Evolutionary conservation across 345 rosid genomes (phyloP).

Genomic region (Kandelia obovata): DNA sequence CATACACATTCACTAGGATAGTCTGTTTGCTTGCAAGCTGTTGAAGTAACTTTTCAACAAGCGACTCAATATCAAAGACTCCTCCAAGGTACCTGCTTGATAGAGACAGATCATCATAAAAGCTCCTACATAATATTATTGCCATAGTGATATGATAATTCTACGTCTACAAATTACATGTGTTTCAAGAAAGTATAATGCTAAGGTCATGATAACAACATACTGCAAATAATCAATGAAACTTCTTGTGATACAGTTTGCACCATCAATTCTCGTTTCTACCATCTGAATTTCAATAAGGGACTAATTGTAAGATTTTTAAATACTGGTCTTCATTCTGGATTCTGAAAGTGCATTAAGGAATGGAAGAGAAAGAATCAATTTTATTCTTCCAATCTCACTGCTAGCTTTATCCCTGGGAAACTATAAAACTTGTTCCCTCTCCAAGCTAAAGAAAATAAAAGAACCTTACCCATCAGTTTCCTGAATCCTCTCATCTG

Average conservation of each 20-base stretch:
- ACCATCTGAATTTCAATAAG: not conserved
- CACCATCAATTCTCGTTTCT: not conserved
- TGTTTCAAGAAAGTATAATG: constrained; percentile 1
- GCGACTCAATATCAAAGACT: constrained; percentile 79
- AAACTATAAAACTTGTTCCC: not conserved
- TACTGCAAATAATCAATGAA: not conserved
- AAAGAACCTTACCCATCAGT: constrained; percentile 68
- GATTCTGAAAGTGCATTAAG: not conserved
- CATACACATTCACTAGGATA: constrained; percentile 86
- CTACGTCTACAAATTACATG: not conserved
- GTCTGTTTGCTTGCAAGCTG: constrained; percentile 96
- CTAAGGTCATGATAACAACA: not conserved
- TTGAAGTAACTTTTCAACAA: constrained; percentile 90
- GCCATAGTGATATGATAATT: not conserved
- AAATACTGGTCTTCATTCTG: not conserved
- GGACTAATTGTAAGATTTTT: not conserved
- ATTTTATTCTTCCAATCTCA: too few species aligned
- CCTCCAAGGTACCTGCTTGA: constrained; percentile 86
- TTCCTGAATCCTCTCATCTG: constrained; percentile 73
- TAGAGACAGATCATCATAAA: constrained; percentile 16
- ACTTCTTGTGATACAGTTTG: not conserved
- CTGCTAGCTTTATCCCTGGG: not conserved
- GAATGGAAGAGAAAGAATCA: not conserved
- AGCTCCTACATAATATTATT: constrained; percentile 1
- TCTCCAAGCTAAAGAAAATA: not conserved